Base-by-base conservation (phyloP, 1,284 basidiomycete species). In the Marasmius tenuissimus region DNA sequence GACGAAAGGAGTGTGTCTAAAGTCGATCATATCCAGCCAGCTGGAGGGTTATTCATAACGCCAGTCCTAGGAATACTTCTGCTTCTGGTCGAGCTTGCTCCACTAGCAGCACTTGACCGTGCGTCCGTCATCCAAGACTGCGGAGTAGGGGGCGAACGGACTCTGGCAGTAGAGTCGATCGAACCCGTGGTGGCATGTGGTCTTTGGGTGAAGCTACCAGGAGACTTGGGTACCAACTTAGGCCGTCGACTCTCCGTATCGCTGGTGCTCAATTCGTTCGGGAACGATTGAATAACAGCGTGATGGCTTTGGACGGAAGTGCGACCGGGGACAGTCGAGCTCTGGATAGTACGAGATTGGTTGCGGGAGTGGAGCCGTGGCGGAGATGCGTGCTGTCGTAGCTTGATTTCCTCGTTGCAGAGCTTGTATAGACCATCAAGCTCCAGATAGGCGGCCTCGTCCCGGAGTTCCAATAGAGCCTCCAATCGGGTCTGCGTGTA, bases 361-460 rank as follows among this genome's bases (percentile, higher is more conserved):
- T 62, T 58, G 7, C 69, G 69, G 62, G 34, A 37, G 34, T 78
- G 76, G 9, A 75, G 60, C 48, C 73, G 72, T 42, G 73, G 73
- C 39, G 72, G 73, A 16, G 52, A 48, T 35, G 35, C 38, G 34
- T 53, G 62, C 62, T 81, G 77, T 37, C 79, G 76, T 51, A 76
- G 75, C 22, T 81, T 78, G 20, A 92, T 78, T 72, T 91, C 88
- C n/a, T 86, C 83, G 16, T 75, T 74, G 69, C 91, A 92, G 4
- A 92, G 79, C 61, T 77, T 80, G 63, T 83, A 76, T 11, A 92
- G 79, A 48, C 81, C 81, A 0, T 82, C 79, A 47, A 92, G 83
- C 27, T 83, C 84, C 27, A 93, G 84, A 68, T 86, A 92, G 45
- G 77, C 76, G 1, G 91, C 88, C 69, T 93, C 90, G 65, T 92